Base-by-base conservation (phyloP, 2,329 filamentous ascomycete species). In the Phoma sp. region DNA sequence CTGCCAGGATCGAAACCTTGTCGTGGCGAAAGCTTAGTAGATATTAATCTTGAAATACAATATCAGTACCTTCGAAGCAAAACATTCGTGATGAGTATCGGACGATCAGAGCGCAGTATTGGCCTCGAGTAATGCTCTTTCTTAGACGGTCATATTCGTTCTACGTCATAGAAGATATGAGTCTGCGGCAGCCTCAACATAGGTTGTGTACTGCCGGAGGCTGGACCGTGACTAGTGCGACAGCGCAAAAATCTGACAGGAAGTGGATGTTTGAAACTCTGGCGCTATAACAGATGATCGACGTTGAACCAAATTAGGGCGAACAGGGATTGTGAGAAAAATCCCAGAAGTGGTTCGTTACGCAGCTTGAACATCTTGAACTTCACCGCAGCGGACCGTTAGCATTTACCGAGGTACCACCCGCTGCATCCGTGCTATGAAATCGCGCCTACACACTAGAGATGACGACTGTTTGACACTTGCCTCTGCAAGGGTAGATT, bases 221-320 rank as follows among this genome's bases (percentile, higher is more conserved):
- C n/a, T 36, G 25, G n/a, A 21, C 32, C 32, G 32, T 48, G 28
- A 15, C 45, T 54, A 49, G 39, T 15, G 43, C 32, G 25, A 10
- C 20, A 18, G 39, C 11, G 25, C n/a, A n/a, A 38, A 45, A 48
- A 18, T 40, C 40, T 54, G 45, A 54, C 51, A 54, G 39, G 23
- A 49, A 23, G 36, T 49, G 34, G 34, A 36, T 12, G 51, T 54
- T 54, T 54, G 45, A 45, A 17, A 40, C 29, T 30, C 12, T 32
- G 45, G 45, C 45, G 51, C 51, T 54, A 54, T 28, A 10, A 14
- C 36, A 45, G 29, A 14, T 21, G 45, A 54, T 49, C 40, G 45
- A 38, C 51, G 23, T 33, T 26, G 10, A 36, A 39, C 28, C 18
- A 46, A 45, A 45, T 40, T 54, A 40, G 40, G 14, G 29, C 23